Base-by-base conservation (phyloP, 805 yeast genomes). In the Saccharomycopsis olivae region DNA sequence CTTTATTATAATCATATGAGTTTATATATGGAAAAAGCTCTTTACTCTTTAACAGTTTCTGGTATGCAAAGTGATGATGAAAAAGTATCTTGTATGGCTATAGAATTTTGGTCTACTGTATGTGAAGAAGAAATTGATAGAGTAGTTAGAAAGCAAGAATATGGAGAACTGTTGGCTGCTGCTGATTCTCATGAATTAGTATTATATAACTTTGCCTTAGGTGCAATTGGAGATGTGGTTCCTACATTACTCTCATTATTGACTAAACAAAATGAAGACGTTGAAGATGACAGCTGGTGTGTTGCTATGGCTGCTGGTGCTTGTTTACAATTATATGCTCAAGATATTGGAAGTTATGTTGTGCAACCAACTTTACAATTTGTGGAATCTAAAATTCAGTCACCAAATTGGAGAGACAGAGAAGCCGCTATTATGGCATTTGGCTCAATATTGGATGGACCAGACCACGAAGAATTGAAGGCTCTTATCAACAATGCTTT, bases 371-470 rank as follows among this genome's bases (percentile, higher is more conserved):
- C 95, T 3, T 62, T 92, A 48, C 71, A 68, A 41, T 92, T 87
- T 64, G 96, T 92, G 24, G 88, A 79, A 51, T 67, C 71, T 34
- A 82, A 84, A 55, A 71, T 92, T 39, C 59, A 60, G 2, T 64
- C 72, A 15, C 51, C 61, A 13, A 64, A 67, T 43, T 92, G 98
- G 98, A 75, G 92, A 60, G 63, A 74, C 40, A 78, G 95, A 53
- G 98, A 92, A 63, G 97, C 97, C 19, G 94, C 97, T 2, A 96
- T 92, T 4, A 92, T 92, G 98, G 96, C 98, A 0, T 92, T 92
- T 57, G 98, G 98, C 25, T 87, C 96, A 10, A 85, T 92, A 44
- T 69, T 92, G 52, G 97, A 87, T 52, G 98, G 98, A 16, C 96
- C 96, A 23, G 88, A 83, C 47, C 71, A 75, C 39, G 74, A 70